Evolutionary conservation across 345 rosid genomes (phyloP), one percentile per base, ranked within the genome.

Genomic region (Durio zibethinus): DNA sequence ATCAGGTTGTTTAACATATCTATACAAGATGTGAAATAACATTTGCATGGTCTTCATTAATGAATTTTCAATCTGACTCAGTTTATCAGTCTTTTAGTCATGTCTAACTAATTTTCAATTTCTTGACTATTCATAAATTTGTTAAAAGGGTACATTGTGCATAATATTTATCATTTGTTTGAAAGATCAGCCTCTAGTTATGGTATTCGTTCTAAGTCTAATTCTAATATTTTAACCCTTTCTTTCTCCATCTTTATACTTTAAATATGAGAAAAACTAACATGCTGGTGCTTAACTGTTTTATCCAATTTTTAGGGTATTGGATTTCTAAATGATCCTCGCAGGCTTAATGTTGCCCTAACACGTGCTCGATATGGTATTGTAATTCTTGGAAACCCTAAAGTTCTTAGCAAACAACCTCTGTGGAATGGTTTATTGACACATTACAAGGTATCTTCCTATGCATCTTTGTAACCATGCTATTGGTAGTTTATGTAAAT

Each of bases 291-390:
- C 45, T 50, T 76, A 63, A 80, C 65, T 66, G 84, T 50, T 73
- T 71, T 47, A 59, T 70, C 29, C 29, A 61, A 79, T 57, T 78
- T 86, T 82, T 84, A 97, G 99, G 99, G 99, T 64, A 97, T 94
- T 85, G 99, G 99, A 72, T 97, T 97, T 80, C 91, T 97, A 75
- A 97, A 97, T 87, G 99, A 97, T 88, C 99, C 99, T 52, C 93
- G 99, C 72, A 89, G 98, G 88, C 97, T 97, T 35, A 94, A 97
- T 82, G 99, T 97, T 77, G 99, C 99, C 64, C 86, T 97, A 38
- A 97, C 99, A 18, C 98, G 99, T 83, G 95, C 98, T 77, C 90
- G 97, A 75, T 97, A 97, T 90, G 99, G 99, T 62, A 97, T 97
- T 82, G 99, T 97, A 73, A 92, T 97, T 65, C 86, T 97, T 20